phyloP scores from a whole-genome alignment of 2,329 filamentous ascomycete species.

The Fusarium nygamai region DNA sequence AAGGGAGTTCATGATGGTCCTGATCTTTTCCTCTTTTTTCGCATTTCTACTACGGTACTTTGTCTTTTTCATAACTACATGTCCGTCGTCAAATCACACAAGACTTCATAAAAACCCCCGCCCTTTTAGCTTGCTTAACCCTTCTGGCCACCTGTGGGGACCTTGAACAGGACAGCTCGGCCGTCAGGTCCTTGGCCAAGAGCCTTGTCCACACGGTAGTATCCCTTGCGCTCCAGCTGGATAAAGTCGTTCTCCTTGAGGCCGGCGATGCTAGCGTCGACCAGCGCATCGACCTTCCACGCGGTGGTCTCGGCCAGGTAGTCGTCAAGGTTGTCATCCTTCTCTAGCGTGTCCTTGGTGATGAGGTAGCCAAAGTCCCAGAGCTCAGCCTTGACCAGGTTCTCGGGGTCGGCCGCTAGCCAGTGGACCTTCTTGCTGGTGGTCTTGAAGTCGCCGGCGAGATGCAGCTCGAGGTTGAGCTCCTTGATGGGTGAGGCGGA shows the following conservation, averaged over 20 bases:
- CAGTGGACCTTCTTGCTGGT: constrained; percentile 98
- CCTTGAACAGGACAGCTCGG: constrained; percentile 66
- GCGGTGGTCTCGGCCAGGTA: constrained; percentile 82
- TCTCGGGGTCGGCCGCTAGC: constrained; percentile 80
- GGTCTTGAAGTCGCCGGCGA: constrained; percentile 92
- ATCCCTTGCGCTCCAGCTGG: constrained; percentile 93
- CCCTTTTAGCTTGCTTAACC: constrained; percentile 4
- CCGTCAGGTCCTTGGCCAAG: constrained; percentile 61
- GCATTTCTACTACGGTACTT: constrained; percentile 11
- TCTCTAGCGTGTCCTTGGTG: constrained; percentile 92
- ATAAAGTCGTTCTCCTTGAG: constrained; percentile 91
- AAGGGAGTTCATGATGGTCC: not conserved
- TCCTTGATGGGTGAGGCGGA: constrained; percentile 67
- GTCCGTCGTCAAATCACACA: constrained; percentile 34
- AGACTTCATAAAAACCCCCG: not conserved
- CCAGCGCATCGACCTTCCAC: constrained; percentile 76
- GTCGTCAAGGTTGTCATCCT: constrained; percentile 86
- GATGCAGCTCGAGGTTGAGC: constrained; percentile 86
- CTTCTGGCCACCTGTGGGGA: constrained; percentile 64
- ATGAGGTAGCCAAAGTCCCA: constrained; percentile 97
- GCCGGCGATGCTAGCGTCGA: constrained; percentile 81
- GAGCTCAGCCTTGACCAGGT: constrained; percentile 82
- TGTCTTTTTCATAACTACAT: constrained; percentile 33
- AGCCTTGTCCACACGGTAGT: constrained; percentile 83
- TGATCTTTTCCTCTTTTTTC: constrained; percentile 16